Conservation (phyloP, 2,329 filamentous ascomycete genomes). For the Paecilomyces niveus region DNA sequence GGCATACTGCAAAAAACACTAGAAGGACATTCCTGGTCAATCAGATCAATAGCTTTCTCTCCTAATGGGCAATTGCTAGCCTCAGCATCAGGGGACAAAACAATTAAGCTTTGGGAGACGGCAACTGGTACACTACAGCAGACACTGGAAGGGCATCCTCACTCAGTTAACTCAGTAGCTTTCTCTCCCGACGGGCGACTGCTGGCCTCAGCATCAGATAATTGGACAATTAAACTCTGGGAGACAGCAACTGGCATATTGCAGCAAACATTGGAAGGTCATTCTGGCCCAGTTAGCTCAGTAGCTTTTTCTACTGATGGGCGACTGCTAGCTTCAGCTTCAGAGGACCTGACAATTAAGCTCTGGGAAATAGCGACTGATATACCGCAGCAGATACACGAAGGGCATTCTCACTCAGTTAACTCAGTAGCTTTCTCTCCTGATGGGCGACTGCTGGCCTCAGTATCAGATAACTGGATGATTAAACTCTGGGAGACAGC, state of each 20-base stretch:
- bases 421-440: no score
- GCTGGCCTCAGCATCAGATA: conserved; percentile 7
- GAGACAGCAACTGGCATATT: not conserved
- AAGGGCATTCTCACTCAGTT: no score
- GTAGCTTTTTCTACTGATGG: not conserved
- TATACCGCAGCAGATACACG: not conserved
- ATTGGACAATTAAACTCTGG: no score
- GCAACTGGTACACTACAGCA: conserved; percentile 7
- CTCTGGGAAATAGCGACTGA: conserved; percentile 10
- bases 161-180: conserved; percentile 10
- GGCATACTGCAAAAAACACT: conserved; percentile 4
- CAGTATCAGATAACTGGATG: no score
- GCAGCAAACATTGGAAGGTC: conserved; percentile 1
- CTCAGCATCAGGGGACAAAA: conserved; percentile 10
- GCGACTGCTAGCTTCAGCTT: conserved; percentile 11
- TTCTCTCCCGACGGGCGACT: conserved; percentile 19
- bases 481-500: not conserved
- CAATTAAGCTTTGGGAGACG: conserved; percentile 11
- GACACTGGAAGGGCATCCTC: conserved; percentile 14
- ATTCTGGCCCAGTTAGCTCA: not conserved
- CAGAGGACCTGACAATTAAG: conserved; percentile 3
- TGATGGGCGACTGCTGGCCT: no score
- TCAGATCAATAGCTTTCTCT: conserved; percentile 12
- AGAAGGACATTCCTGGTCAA: conserved; percentile 8
- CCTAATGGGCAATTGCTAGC: conserved; percentile 11